phyloP scores from a whole-genome alignment of 805 yeast genomes.

The Debaryomyces prosopidis region DNA sequence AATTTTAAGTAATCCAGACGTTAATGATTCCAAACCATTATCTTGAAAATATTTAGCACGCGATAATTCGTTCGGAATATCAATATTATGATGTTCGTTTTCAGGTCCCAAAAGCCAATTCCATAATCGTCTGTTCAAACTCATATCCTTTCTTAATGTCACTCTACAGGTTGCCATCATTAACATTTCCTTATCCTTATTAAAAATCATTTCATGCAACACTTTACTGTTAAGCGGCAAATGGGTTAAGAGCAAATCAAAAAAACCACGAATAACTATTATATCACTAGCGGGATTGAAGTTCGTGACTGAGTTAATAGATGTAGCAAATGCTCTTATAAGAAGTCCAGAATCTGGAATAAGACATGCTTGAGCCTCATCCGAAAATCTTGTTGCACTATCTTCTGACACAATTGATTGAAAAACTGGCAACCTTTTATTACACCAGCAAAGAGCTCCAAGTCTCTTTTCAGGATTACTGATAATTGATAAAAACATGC shows the following conservation, averaged over 20 bases:
- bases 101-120: conserved; percentile 90
- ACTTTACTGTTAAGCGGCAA: conserved; percentile 65
- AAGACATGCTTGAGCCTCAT: conserved; percentile 61
- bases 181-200: conserved; percentile 57
- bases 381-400: conserved; percentile 24
- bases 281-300: conserved; percentile 51
- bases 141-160: conserved; percentile 85
- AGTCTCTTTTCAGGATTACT: conserved; percentile 76
- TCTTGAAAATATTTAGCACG: conserved; percentile 59
- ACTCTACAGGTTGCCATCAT: conserved; percentile 65
- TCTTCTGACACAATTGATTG: conserved; percentile 29
- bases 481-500: conserved; percentile 70
- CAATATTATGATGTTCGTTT: conserved; percentile 11
- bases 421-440: conserved; percentile 63
- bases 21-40: conserved; percentile 53
- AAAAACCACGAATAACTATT: conserved; percentile 79
- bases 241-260: conserved; percentile 73
- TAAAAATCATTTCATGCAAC: conserved; percentile 46
- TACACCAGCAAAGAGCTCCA: conserved; percentile 82
- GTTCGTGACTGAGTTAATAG: conserved; percentile 47
- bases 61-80: conserved; percentile 13
- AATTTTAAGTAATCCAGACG: conserved; percentile 53
- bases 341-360: conserved; percentile 79
- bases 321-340: conserved; percentile 69
- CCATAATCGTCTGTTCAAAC: conserved; percentile 91